phyloP scores from a whole-genome alignment of 192 early-diverging fungal species.

The Anaeromyces robustus region DNA sequence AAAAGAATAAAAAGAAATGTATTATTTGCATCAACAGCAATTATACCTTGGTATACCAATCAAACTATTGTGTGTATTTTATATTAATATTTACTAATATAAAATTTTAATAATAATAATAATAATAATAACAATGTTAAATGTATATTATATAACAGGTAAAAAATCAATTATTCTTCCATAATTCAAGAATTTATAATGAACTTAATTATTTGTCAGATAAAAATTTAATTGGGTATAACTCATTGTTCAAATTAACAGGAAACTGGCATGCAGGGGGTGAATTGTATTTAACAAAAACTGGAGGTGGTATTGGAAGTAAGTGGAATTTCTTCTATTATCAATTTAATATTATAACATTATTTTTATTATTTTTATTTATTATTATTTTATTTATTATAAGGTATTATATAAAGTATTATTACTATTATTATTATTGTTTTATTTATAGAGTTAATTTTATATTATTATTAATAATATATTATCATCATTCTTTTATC shows the following conservation, averaged over 20 bases:
- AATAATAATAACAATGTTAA: no score
- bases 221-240: background rate
- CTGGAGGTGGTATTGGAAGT: background rate
- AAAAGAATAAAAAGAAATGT: background rate
- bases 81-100: background rate
- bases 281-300: background rate
- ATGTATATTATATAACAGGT: background rate
- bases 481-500: no score
- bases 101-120: no score
- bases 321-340: no score
- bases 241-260: background rate
- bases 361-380: no score
- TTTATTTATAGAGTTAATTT: no score
- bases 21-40: background rate
- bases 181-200: background rate
- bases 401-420: no score
- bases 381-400: no score
- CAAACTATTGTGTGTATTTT: background rate
- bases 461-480: no score
- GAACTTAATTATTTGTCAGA: background rate
- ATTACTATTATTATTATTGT: no score
- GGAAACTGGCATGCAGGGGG: background rate
- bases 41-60: background rate
- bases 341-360: no score
- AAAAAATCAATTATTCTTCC: background rate